These are phyloP conservation scores for Colletotrichum tropicicola DNA, from an alignment of 2,329 filamentous ascomycete species.

Conservation along the genomic window DNA sequence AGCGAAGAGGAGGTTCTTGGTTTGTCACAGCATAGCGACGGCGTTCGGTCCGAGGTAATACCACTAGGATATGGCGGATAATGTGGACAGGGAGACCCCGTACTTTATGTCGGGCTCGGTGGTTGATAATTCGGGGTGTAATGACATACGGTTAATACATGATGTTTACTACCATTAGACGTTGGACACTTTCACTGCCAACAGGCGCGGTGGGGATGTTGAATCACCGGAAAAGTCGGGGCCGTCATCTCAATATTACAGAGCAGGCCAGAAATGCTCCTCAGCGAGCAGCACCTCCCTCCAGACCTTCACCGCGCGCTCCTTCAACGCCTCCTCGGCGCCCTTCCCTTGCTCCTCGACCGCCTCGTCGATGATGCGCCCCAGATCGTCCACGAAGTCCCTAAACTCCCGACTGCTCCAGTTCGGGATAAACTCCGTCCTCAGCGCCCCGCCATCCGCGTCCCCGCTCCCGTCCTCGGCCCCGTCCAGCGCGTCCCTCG, in stretches of 20 bases:
- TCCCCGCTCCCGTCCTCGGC: slow-evolving; percentile 45
- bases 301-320: slow-evolving; percentile 54
- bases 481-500: slow-evolving; percentile 46
- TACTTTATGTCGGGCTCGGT: neutral
- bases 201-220: too few relatives aligned
- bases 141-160: neutral
- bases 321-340: slow-evolving; percentile 40
- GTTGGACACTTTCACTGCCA: too few relatives aligned
- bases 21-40: slow-evolving; percentile 22
- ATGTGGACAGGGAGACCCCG: neutral
- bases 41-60: slow-evolving; percentile 27
- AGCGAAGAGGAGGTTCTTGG: neutral
- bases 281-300: slow-evolving; percentile 64
- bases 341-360: slow-evolving; percentile 48
- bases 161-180: too few relatives aligned
- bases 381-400: slow-evolving; percentile 65
- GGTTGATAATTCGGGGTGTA: neutral
- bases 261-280: slow-evolving; percentile 64
- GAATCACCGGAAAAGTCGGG: neutral
- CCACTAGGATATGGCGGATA: neutral
- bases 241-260: neutral
- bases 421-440: slow-evolving; percentile 73
- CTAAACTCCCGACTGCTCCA: slow-evolving; percentile 72
- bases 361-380: slow-evolving; percentile 62
- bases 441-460: slow-evolving; percentile 70